Evolutionary conservation across 352 stramenopile species (phyloP).

Genomic region (Blastocystis sp.): DNA sequence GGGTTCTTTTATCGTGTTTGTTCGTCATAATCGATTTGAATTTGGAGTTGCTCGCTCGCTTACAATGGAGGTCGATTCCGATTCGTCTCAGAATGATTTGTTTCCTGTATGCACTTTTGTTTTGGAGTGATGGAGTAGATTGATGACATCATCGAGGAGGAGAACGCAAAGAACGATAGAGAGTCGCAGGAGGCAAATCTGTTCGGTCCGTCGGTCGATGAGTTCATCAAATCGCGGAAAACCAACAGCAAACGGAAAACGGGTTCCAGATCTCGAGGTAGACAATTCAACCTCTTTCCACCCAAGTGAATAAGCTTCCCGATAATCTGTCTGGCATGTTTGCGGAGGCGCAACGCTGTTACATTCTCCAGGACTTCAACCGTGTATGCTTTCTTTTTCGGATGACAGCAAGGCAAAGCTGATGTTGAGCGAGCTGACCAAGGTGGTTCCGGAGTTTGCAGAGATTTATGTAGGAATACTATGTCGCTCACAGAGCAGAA

Average conservation of each 20-base stretch:
- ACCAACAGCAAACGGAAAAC: neutral
- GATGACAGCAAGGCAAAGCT: conserved; percentile 4
- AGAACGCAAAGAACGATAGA: neutral
- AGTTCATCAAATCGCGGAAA: conserved; percentile 25
- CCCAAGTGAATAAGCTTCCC: neutral
- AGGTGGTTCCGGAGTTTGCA: conserved; percentile 29
- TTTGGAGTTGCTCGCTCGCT: neutral
- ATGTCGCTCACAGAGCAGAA: neutral
- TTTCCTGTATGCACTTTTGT: neutral
- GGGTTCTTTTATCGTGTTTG: neutral
- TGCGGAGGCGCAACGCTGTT: conserved; percentile 12
- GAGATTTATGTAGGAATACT: neutral
- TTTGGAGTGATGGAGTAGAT: neutral
- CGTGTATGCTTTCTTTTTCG: neutral
- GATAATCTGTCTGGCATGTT: conserved; percentile 5
- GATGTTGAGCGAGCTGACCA: conserved; percentile 45
- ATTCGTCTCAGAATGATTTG: conserved; percentile 46
- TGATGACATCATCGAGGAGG: conserved; percentile 43
- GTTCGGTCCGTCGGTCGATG: conserved; percentile 30
- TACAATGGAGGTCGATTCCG: conserved; percentile 32
- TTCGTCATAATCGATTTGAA: neutral
- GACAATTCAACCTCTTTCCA: neutral
- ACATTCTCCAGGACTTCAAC: conserved; percentile 34
- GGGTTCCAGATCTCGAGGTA: neutral
- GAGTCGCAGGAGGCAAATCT: neutral